Base-by-base conservation (phyloP, 2,329 filamentous ascomycete species). In the Trichoderma koningii region DNA sequence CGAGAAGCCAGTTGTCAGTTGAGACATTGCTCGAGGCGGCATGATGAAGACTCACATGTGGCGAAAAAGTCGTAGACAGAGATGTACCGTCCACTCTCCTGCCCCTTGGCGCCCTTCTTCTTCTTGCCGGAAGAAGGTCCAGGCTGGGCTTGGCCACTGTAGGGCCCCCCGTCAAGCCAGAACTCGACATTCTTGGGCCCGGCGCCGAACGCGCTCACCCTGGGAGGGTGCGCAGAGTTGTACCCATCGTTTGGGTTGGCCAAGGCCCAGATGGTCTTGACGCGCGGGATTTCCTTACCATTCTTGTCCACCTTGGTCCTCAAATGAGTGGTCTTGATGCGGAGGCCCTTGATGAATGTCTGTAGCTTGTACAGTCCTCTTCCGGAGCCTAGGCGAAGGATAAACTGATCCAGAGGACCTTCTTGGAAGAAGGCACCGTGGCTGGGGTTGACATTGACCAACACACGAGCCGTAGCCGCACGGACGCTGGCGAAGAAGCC, bases 141-240 rank as follows among this genome's bases (percentile, higher is more conserved):
- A 55, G 56, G 21, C 52, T 47, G 57, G 66, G 14, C 72, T 51
- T 61, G 34, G 12, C 34, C 42, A 7, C 34, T 62, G 10, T 42
- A 21, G 5, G 30, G 17, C 1, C 51, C 30, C 9, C 21, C 30
- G 6, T 78, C 74, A 1, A 83, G 67, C 76, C 80, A 87, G 70
- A 89, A 89, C 41, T 80, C 70, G 2, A 89, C 85, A 0, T 82
- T 75, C 12, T 78, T 77, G 0, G 86, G 79, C 0, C 81, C 81
- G 52, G 82, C 83, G 7, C 78, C 83, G 44, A 69, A 70, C 1
- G 55, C 42, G 0, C 7, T 38, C 2, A 78, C 72, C 1, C 48
- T 65, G 0, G 76, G 73, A 0, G 71, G 75, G 17, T 73, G 70
- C 1, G 48, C 65, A n/a, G 72, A 57, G 0, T 66, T 57, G 10